Evolutionary conservation across 345 rosid species (phyloP), one percentile per base, ranked within the genome.

Genomic region (Salix viminalis): DNA sequence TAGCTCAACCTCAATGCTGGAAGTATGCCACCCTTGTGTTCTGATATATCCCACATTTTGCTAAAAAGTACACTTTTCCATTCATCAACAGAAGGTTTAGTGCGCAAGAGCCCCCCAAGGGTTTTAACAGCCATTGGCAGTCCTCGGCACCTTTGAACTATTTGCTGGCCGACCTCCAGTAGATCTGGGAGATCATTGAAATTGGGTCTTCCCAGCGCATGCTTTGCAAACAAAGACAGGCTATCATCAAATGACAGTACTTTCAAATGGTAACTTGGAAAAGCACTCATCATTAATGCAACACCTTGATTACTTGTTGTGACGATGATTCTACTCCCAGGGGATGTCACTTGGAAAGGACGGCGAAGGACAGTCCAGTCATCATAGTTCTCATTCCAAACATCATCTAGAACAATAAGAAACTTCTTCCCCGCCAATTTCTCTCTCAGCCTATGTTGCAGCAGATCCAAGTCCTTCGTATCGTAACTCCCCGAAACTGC

Each of bases 121-220:
- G 72, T 42, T 30, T 23, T 76, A n/a, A 76, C 79, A 21, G 73
- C 83, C 73, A 80, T 24, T 6, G 83, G 79, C 61, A 80, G 52
- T 16, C 83, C 83, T 7, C 41, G 18, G 24, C 83, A 80, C 66
- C 64, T 80, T 8, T 14, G 44, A 42, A 61, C 67, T 7, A 80
- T 65, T 60, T 74, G 44, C 36, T 14, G 2, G 9, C 79, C 68
- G 15, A 77, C 7, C 3, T 23, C 32, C 19, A 56, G 67, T 28
- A 28, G 26, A 34, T 15, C 41, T 13, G 19, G n/a, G 11, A 70
- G 36, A 78, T 13, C 46, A 58, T 9, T 13, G 52, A 18, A 1
- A 3, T 28, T 42, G 32, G 65, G 39, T 5, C 42, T 65, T 15
- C 23, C 72, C 19, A 65, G 37, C 10, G 81, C 73, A 71, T 78